Base-by-base conservation (phyloP, 31 red algal species). In the Endocladia muricata region DNA sequence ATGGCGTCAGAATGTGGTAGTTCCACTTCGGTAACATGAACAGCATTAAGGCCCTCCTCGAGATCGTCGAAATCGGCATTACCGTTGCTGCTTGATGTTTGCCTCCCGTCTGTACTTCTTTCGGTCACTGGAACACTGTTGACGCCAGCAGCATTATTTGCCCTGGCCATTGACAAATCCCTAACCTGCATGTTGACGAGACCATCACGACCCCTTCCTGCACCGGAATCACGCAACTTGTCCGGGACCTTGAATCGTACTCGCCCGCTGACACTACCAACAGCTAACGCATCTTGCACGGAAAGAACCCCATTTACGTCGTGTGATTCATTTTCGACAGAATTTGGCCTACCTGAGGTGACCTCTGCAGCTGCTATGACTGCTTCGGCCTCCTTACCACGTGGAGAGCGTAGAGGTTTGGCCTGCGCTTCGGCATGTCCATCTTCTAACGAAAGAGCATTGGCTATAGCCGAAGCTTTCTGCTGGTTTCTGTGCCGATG, bases 321-420 rank as follows among this genome's bases (percentile, higher is more conserved):
- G n/a, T n/a, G n/a, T n/a, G n/a, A n/a, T n/a, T n/a, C n/a, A n/a
- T n/a, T n/a, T n/a, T n/a, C n/a, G n/a, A n/a, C n/a, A n/a, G n/a
- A n/a, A n/a, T n/a, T n/a, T n/a, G n/a, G n/a, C n/a, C 77, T 65
- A 17, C 55, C 37, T 3, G 67, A 38, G 15, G 76, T 74, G 2
- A 88, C 76, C 34, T 88, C 76, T 1, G 85, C 85, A 41, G 66
- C 69, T 31, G 85, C 85, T 31, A 88, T 88, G 2, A 71, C 76
- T 3, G 85, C 85, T 29, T 60, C 85, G 56, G 85, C 85, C 7
- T 76, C 64, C 2, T 51, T 49, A 25, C 85, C 85, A 38, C 85
- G 74, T 2, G 85, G 85, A 35, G 85, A 88, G 7, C 85, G 74
- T 30, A 88, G 60, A 28, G 85, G 85, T 42, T 57, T 88, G 0